Base-by-base conservation (phyloP, 108 stramenopile species). In the Seminavis robusta region DNA sequence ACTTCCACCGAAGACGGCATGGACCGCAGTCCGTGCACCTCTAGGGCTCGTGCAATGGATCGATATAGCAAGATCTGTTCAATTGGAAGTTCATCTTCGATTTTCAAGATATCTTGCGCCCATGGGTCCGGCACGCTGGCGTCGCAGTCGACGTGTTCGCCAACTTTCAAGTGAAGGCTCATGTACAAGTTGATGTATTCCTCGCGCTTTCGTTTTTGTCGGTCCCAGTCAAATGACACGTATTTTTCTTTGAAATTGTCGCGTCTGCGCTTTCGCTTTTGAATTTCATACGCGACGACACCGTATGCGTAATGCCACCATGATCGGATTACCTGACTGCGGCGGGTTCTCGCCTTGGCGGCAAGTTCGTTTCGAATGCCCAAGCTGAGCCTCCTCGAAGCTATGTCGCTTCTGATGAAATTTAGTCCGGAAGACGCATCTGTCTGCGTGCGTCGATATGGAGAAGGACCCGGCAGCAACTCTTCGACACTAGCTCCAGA, bases 11-110 rank as follows among this genome's bases (percentile, higher is more conserved):
- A 53, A 21, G 44, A 44, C 0, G 73, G 69, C 68, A 74, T 71
- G 11, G 52, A 31, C 0, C 33, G 52, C 15, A 51, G 49, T 11
- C 79, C 79, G 25, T 56, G 58, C 1, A 74, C 79, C 27, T 60
- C 56, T n/a, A 74, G 43, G 6, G 55, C 45, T 1, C 79, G 69
- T 1, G 79, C 79, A 47, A 80, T 70, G 5, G 69, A 45, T 50
- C 76, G 65, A 61, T 81, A 79, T 41, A 90, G 56, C 8, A 90
- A 56, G 56, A 90, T 80, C 55, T 86, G 74, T 64, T 90, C 84
- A 23, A 90, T 55, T 4, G 65, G 47, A 26, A 90, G 61, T n/a
- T 76, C 61, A 42, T 77, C 84, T 73, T 90, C 88, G 17, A 90
- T 63, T 26, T 42, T 16, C 31, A 66, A 20, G 2, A 76, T 26